Base-by-base conservation (phyloP, 1,284 basidiomycete genomes). In the Gomphus bonarii region DNA sequence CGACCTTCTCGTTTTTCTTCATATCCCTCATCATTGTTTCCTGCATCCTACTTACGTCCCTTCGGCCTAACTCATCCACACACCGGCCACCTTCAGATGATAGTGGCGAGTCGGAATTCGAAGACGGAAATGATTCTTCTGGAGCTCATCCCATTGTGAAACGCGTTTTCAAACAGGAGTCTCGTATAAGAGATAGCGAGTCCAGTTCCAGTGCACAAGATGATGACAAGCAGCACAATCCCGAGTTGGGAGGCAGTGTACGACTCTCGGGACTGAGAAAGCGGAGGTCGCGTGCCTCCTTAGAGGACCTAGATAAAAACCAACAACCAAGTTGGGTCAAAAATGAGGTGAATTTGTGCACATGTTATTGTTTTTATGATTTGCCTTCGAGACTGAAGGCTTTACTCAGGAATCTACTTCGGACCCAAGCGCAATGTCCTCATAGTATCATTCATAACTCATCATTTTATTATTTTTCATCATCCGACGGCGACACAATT, bases 1-100 rank as follows among this genome's bases (percentile, higher is more conserved):
- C 82, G 2, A 69, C 79, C 4, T 67, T 69, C 25, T 63, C 73
- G 0, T 86, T 85, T 62, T 69, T 72, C 59, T 61, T 66, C 40
- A 62, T 73, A 33, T 70, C 72, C 42, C 36, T 67, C 31, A 56
- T 65, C 31, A 49, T 63, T 44, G 58, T 73, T 71, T 43, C 69
- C 71, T 22, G 31, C 70, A 69, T 82, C 59, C 64, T 72, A 50
- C 74, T 81, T 56, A 67, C 78, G n/a, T 74, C 75, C 53, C 60
- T 73, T 48, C 30, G 50, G 14, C 33, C 36, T 7, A 31, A 18
- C 35, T 31, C 49, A 3, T 53, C 38, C 6, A n/a, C 30, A 18
- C 20, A 18, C 8, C 28, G 38, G 9, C 28, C 40, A 30, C 25
- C 52, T 30, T 14, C 9, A 38, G 10, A 44, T 1, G 31, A 53